A percentile compares a stretch with the other conserved stretches of the same genome.
Conservation (phyloP, 2,329 filamentous ascomycete species). For the Talaromyces atroroseus region DNA sequence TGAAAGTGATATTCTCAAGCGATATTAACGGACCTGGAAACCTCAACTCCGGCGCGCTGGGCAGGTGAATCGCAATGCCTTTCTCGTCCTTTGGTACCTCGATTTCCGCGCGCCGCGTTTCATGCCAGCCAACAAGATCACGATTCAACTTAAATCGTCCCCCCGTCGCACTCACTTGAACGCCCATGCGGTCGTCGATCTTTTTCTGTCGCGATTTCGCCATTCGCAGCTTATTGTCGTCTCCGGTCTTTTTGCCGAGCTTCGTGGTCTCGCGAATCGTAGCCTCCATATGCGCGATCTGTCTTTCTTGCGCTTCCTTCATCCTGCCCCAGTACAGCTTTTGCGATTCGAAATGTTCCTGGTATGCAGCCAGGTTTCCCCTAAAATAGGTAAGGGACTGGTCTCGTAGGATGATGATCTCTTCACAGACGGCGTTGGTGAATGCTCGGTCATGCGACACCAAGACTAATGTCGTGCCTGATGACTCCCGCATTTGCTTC, state of each 20-base stretch:
- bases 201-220: conserved; percentile 81
- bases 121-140: conserved; percentile 61
- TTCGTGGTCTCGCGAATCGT: conserved; percentile 70
- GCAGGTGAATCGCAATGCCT: conserved; percentile 53
- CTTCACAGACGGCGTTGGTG: conserved; percentile 66
- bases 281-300: conserved; percentile 74
- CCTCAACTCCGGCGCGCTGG: conserved; percentile 62
- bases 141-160: conserved; percentile 75
- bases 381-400: conserved; percentile 68
- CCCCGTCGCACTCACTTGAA: conserved; percentile 67
- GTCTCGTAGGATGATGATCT: conserved; percentile 70
- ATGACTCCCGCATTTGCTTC: conserved; percentile 47
- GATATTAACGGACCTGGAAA: conserved; percentile 71
- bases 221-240: conserved; percentile 81
- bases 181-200: conserved; percentile 71
- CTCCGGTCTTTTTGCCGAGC: conserved; percentile 68
- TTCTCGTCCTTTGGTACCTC: conserved; percentile 62
- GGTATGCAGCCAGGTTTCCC: conserved; percentile 68
- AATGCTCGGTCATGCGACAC: conserved; percentile 85
- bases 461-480: conserved; percentile 62
- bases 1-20: conserved; percentile 63
- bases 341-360: conserved; percentile 59
- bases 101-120: conserved; percentile 59
- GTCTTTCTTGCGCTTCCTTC: conserved; percentile 76
- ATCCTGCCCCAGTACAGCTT: conserved; percentile 65